A percentile compares a stretch with the other conserved stretches of the same genome.
Evolutionary conservation across 2,329 filamentous ascomycete genomes (phyloP).

Genomic region (Rhynchosporium agropyri): DNA sequence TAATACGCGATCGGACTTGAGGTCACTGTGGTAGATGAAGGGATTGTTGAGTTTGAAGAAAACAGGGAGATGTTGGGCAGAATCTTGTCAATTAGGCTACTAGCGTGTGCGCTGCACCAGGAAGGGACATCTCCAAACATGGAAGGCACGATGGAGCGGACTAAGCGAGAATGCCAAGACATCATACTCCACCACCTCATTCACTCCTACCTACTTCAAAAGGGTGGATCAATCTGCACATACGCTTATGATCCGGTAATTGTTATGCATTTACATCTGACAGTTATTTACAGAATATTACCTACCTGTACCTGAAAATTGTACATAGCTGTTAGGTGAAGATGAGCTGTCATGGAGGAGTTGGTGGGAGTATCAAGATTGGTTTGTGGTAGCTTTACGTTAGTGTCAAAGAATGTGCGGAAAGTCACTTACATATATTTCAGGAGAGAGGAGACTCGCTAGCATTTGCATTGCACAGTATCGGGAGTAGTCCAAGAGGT

Average conservation of each 20-base stretch:
- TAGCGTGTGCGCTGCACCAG: neutral
- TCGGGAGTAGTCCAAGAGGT: no score
- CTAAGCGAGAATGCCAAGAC: neutral
- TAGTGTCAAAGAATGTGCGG: no score
- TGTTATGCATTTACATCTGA: no score
- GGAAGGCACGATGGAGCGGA: conserved; percentile 1
- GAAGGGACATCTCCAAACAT: neutral
- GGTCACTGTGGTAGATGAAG: no score
- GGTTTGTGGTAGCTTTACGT: no score
- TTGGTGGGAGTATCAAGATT: no score
- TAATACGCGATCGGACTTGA: neutral
- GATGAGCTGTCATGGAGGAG: no score
- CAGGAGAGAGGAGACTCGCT: no score
- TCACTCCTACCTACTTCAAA: neutral
- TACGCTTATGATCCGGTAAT: no score
- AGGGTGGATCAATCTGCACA: neutral
- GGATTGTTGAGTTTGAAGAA: neutral
- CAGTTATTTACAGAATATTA: no score
- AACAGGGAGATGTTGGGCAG: neutral
- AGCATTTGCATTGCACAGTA: no score
- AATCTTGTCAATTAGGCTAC: neutral
- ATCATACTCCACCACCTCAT: neutral
- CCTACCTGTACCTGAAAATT: neutral
- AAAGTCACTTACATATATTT: no score
- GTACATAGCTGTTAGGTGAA: neutral